Base-by-base conservation (phyloP, 768 basidiomycete species). In the Mycena haematopus region DNA sequence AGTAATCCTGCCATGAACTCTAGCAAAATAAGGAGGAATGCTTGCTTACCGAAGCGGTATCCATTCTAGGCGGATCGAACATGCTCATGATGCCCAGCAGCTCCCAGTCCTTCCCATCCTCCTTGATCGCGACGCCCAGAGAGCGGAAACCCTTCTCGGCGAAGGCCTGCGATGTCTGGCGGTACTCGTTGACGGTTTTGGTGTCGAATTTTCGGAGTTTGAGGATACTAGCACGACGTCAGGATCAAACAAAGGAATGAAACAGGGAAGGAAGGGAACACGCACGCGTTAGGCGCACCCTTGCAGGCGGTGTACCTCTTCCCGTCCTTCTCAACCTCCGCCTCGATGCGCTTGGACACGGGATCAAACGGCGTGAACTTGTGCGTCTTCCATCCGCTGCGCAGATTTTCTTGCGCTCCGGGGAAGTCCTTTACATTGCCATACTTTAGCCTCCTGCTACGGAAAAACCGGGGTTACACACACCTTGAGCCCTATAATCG, bases 361-460 rank as follows among this genome's bases (percentile, higher is more conserved):
- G 82, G 82, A 63, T 83, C 80, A 66, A 82, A 82, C 8, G 82
- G 82, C 7, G 73, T 72, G 69, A 83, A 83, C 60, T 79, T 80
- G 68, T 73, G 57, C 24, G 81, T 83, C 52, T 70, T 73, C 81
- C 81, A 83, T 22, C 80, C 80, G 17, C 65, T 60, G 56, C 72
- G 69, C 42, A 80, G 74, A 65, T 76, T 78, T 65, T 82, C 78
- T 58, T 77, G 78, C 0, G 82, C 81, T 53, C 75, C 73, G 25
- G 81, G 80, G 69, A 75, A 82, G 66, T 80, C 75, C 75, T 76
- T 58, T 10, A 6, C 19, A 11, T 14, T 36, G n/a, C n/a, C n/a
- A n/a, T n/a, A n/a, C 9, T 14, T 36, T 11, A 36, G 11, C 13
- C 5, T 36, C 3, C 8, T 14, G 36, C 36, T 36, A 5, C 9